Conservation (phyloP, 192 early-diverging fungal species). For the Backusella sp. region DNA sequence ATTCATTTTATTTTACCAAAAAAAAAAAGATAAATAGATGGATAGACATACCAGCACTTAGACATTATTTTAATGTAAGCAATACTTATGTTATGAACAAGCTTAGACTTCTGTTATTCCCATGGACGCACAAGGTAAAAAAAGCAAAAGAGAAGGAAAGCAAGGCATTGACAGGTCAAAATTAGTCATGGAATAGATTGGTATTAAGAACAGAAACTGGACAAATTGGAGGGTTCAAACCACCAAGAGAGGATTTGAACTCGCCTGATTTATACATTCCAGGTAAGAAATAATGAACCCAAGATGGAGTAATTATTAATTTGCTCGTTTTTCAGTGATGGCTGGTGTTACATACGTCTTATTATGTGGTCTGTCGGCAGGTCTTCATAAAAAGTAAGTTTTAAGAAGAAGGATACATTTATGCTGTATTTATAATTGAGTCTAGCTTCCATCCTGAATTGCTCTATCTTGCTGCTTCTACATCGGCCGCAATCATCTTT, state of each 20-base stretch:
- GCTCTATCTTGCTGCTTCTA: conserved; percentile 81
- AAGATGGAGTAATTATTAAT: background rate
- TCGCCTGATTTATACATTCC: conserved; percentile 98
- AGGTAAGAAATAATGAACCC: conserved; percentile 28
- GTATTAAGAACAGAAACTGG: conserved; percentile 75
- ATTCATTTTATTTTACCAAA: background rate
- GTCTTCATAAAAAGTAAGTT: conserved; percentile 56
- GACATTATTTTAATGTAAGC: conserved; percentile 82
- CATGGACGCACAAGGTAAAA: conserved; percentile 81
- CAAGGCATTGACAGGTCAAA: background rate
- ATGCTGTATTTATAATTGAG: background rate
- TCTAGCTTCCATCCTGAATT: conserved; percentile 83
- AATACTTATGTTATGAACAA: conserved; percentile 94
- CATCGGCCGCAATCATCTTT: conserved; percentile 75
- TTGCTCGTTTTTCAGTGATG: conserved; percentile 61
- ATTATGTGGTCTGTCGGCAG: conserved; percentile 58
- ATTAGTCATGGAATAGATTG: conserved; percentile 75
- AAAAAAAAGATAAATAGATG: too few species aligned
- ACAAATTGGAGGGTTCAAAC: conserved; percentile 71
- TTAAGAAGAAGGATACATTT: background rate
- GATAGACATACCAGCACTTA: too few species aligned
- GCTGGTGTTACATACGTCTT: conserved; percentile 90
- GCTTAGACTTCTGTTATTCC: conserved; percentile 81
- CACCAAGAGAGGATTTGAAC: conserved; percentile 91
- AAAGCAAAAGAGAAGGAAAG: background rate